These are phyloP conservation scores for Eruca vesicaria DNA, from an alignment of 441 rosid species.

Conservation along the genomic window DNA sequence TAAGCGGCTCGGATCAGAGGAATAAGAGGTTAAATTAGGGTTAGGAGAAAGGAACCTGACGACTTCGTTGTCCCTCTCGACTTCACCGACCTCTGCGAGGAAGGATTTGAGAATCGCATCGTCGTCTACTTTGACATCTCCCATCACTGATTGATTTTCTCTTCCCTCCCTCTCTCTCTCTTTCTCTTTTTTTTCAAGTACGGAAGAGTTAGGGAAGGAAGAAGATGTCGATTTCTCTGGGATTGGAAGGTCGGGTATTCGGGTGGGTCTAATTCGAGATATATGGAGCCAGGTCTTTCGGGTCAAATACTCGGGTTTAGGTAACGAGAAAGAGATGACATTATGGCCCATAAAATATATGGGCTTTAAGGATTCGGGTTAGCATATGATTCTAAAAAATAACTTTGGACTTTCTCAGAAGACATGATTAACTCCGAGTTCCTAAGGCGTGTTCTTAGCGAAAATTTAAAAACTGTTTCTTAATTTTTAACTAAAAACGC, in stretches of 20 bases:
- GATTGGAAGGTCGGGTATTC: constrained; percentile 11
- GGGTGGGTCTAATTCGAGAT: neutral
- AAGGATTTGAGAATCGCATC: constrained; percentile 83
- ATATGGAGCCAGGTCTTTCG: neutral
- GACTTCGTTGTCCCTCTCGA: constrained; percentile 90
- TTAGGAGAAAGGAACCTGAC: constrained; percentile 47
- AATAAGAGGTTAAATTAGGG: constrained; percentile 9
- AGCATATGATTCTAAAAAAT: neutral
- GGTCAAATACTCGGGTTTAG: neutral
- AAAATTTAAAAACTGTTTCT: no score
- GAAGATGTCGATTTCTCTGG: constrained; percentile 20
- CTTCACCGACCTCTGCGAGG: constrained; percentile 93
- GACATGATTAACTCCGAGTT: no score
- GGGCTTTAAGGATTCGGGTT: neutral
- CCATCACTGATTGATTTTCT: constrained; percentile 37
- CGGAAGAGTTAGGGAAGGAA: constrained; percentile 11
- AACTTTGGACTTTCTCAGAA: no score
- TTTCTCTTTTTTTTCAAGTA: neutral
- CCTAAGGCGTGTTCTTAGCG: no score
- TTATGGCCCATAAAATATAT: neutral
- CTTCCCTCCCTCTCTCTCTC: neutral
- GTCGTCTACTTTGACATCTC: constrained; percentile 48
- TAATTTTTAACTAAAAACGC: no score
- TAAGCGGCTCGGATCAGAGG: constrained; percentile 12
- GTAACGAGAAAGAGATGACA: neutral